Evolutionary conservation across 1,284 basidiomycete genomes (phyloP).

Genomic region (Ustilago sp.): DNA sequence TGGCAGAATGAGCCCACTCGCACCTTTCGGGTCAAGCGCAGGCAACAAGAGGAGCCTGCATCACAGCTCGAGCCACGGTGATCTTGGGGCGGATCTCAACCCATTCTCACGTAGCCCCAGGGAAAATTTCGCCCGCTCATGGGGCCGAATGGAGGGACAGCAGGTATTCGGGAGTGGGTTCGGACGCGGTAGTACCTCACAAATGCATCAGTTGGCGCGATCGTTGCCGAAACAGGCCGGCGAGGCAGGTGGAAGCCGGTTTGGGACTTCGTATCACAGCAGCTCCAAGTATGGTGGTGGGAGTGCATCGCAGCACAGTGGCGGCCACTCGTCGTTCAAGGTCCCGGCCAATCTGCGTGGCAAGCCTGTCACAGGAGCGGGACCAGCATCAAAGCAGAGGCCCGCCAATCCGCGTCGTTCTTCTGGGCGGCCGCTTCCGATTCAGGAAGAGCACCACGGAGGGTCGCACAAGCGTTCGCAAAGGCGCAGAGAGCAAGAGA

Average conservation of each 20-base stretch:
- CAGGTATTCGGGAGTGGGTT: conserved; percentile 8
- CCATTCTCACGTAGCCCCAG: conserved; percentile 25
- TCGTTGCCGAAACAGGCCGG: conserved; percentile 44
- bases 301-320: conserved; percentile 43
- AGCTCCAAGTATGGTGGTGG: conserved; percentile 30
- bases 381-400: conserved; percentile 14
- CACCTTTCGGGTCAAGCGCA: conserved; percentile 29
- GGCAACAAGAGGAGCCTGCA: conserved; percentile 31
- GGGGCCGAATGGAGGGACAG: conserved; percentile 25
- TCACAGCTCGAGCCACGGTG: conserved; percentile 50
- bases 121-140: conserved; percentile 25
- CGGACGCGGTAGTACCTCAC: conserved; percentile 6
- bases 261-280: conserved; percentile 35
- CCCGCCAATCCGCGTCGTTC: conserved; percentile 13
- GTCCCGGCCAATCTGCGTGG: conserved; percentile 21
- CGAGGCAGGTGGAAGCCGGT: conserved; percentile 5
- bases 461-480: conserved; percentile 15
- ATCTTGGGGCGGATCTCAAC: conserved; percentile 33
- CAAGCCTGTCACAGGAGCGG: conserved; percentile 12
- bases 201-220: conserved; percentile 26
- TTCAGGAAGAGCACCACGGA: conserved; percentile 32
- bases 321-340: conserved; percentile 43
- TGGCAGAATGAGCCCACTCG: conserved; percentile 37
- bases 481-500: conserved; percentile 22
- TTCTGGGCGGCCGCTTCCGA: conserved; percentile 31